phyloP scores from a whole-genome alignment of 306 rosid genomes.

The Astragalus glycyphyllos region DNA sequence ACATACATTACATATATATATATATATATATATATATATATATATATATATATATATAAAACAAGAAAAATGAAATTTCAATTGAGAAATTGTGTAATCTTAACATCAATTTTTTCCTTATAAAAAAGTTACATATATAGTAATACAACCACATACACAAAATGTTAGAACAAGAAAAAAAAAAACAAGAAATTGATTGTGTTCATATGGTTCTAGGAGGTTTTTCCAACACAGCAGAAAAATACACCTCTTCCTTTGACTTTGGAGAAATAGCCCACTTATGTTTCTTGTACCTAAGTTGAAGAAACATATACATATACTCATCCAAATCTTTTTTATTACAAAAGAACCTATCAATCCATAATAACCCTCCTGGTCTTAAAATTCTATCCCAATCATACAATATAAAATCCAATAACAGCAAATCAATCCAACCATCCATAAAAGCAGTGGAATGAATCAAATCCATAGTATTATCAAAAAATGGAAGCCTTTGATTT shows the following conservation, averaged over 20 bases:
- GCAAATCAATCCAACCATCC: constrained; percentile 91
- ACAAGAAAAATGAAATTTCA: no score
- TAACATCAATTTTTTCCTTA: no score
- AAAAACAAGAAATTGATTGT: constrained; percentile 8
- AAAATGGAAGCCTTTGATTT: constrained; percentile 82
- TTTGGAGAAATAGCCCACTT: constrained; percentile 78
- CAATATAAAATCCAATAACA: constrained; percentile 73
- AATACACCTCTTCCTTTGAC: constrained; percentile 77
- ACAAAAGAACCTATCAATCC: constrained; percentile 89
- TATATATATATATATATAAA: no score
- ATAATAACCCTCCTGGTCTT: constrained; percentile 82
- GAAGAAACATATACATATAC: constrained; percentile 93
- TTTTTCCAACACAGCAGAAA: constrained; percentile 90
- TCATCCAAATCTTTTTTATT: constrained; percentile 75
- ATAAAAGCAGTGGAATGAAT: constrained; percentile 78
- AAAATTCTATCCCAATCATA: constrained; percentile 92
- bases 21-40: no score
- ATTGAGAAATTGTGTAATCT: no score
- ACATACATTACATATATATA: no score
- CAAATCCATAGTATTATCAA: constrained; percentile 91
- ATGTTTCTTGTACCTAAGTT: constrained; percentile 88
- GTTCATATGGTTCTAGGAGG: constrained; percentile 88
- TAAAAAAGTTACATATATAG: neutral
- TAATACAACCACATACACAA: constrained; percentile 8
- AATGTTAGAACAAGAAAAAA: no score